These are phyloP conservation scores for Marchantia polymorpha DNA, from an alignment of 225 moss, liverwort and hornwort species.

Conservation along the genomic window DNA sequence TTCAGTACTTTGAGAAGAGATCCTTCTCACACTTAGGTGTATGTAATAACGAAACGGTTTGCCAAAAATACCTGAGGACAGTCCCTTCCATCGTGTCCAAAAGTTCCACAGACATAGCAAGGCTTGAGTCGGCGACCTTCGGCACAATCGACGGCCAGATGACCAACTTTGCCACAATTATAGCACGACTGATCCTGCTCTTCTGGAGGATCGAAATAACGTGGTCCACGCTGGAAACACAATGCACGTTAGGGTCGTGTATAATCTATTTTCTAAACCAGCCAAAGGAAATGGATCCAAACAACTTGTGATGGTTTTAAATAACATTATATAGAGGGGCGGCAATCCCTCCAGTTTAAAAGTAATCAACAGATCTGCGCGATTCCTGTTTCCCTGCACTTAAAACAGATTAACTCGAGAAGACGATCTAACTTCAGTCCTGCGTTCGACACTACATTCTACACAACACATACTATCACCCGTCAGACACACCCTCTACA, in stretches of 20 bases:
- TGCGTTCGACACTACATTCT: no score
- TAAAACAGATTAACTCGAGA: no score
- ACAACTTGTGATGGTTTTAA: no score
- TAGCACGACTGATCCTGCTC: constrained; percentile 70
- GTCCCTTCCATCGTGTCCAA: constrained; percentile 77
- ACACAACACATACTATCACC: no score
- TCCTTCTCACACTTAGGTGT: not conserved
- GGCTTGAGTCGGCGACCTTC: constrained; percentile 72
- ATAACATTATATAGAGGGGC: no score
- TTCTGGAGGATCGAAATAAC: constrained; percentile 94
- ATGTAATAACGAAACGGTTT: not conserved
- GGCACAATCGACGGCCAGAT: constrained; percentile 56
- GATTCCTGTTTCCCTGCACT: no score
- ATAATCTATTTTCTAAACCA: no score
- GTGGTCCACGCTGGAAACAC: constrained; percentile 62
- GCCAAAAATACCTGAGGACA: constrained; percentile 57
- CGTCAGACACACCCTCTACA: no score
- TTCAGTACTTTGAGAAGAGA: not conserved
- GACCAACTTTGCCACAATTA: constrained; percentile 75
- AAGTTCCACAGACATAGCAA: constrained; percentile 85
- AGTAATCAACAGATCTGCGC: no score
- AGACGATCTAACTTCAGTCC: no score
- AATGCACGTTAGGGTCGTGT: not conserved
- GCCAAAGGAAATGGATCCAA: no score
- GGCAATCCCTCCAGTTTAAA: no score